Conservation (phyloP, 164 flowering plant genomes). For the Pachysandra terminalis region DNA sequence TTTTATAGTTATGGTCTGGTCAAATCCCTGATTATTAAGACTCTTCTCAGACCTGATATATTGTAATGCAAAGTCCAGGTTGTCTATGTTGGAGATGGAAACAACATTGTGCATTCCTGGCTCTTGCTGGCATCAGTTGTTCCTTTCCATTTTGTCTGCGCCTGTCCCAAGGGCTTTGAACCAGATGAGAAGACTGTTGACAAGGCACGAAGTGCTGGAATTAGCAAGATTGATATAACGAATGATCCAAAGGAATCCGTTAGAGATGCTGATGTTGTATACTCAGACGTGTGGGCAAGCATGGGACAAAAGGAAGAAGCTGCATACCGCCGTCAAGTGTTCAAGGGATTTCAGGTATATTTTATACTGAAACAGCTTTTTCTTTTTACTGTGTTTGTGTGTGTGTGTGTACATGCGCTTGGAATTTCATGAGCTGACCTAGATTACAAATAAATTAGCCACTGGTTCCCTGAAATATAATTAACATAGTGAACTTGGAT, state of each 20-base stretch:
- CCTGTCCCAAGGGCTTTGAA: constrained; percentile 91
- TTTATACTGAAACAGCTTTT: not conserved
- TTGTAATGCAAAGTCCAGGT: constrained; percentile 46
- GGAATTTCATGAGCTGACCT: too few relatives aligned
- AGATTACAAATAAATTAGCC: too few relatives aligned
- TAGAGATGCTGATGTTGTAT: constrained; percentile 89
- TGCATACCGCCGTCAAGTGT: constrained; percentile 74
- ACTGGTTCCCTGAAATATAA: too few relatives aligned
- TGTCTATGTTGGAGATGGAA: constrained; percentile 98
- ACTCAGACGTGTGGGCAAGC: constrained; percentile 99
- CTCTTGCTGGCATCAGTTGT: constrained; percentile 68
- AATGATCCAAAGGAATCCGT: constrained; percentile 93
- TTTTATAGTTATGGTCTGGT: not conserved
- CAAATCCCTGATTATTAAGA: not conserved
- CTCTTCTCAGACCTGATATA: constrained; percentile 7
- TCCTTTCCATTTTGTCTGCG: constrained; percentile 94
- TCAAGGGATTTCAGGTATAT: constrained; percentile 93
- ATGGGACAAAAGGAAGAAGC: constrained; percentile 99
- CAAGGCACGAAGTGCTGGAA: constrained; percentile 70
- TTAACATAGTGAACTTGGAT: not conserved
- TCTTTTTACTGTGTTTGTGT: not conserved
- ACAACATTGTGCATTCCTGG: constrained; percentile 97
- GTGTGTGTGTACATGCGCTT: too few relatives aligned
- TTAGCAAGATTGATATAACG: constrained; percentile 86
- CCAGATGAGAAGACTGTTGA: constrained; percentile 73